These are phyloP conservation scores for Botrytis fabae DNA, from an alignment of 2,329 filamentous ascomycete species.

Conservation along the genomic window DNA sequence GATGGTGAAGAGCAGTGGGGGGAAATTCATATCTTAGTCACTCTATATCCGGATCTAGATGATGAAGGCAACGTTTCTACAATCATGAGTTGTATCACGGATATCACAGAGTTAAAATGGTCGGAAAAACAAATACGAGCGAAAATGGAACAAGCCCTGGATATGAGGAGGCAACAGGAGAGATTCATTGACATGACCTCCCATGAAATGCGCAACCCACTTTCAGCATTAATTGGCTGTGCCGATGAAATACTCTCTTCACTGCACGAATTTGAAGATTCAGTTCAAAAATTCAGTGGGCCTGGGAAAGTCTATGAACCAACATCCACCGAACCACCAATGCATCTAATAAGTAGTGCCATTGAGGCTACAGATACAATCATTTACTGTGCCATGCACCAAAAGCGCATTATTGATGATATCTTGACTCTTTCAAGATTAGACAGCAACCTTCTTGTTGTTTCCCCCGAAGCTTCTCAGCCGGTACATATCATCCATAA, in stretches of 20 bases:
- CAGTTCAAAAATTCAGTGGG: slow-evolving; percentile 52
- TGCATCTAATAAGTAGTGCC: slow-evolving; percentile 56
- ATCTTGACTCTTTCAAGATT: slow-evolving; percentile 67
- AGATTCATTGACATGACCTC: slow-evolving; percentile 76
- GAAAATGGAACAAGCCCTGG: slow-evolving; percentile 54
- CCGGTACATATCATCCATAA: slow-evolving; percentile 65
- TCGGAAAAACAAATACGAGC: slow-evolving; percentile 31
- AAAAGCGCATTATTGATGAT: slow-evolving; percentile 66
- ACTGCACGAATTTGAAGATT: slow-evolving; percentile 63
- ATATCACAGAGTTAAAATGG: slow-evolving; percentile 84
- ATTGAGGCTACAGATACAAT: slow-evolving; percentile 78
- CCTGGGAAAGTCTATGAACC: slow-evolving; percentile 39
- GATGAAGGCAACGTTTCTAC: slow-evolving; percentile 63
- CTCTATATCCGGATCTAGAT: slow-evolving; percentile 58
- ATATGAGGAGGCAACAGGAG: slow-evolving; percentile 68
- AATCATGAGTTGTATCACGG: slow-evolving; percentile 77
- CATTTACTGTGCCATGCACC: slow-evolving; percentile 71
- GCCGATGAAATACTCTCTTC: slow-evolving; percentile 52
- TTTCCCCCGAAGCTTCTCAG: slow-evolving; percentile 68
- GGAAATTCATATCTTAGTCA: slow-evolving; percentile 19
- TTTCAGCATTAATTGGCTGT: slow-evolving; percentile 73
- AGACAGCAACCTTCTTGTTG: slow-evolving; percentile 67
- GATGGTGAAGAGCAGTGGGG: slow-evolving; percentile 11
- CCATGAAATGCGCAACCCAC: slow-evolving; percentile 73
- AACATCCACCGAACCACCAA: slow-evolving; percentile 39